Percentiles rank a stretch among this genome's conserved stretches.
phyloP scores from a whole-genome alignment of 345 rosid species.

The Abelmoschus esculentus region DNA sequence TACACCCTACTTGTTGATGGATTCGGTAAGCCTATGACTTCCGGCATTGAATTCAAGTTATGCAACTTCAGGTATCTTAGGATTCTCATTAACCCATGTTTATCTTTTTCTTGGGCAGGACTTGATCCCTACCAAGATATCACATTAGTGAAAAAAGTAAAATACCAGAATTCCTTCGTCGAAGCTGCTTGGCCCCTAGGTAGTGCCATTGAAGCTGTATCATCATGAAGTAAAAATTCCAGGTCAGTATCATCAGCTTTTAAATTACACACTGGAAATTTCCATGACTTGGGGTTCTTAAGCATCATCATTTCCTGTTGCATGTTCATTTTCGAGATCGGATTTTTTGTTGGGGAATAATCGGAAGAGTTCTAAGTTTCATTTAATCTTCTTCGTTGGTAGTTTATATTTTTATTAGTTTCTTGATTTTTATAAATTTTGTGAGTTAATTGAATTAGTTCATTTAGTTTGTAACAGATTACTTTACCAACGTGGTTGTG shows the following conservation, averaged over 20 bases:
- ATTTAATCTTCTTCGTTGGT: slow-evolving; percentile 31
- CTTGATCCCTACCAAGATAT: slow-evolving; percentile 69
- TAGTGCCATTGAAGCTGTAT: slow-evolving; percentile 91
- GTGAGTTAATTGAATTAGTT: slow-evolving; percentile 3
- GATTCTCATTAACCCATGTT: background rate
- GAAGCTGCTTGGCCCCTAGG: slow-evolving; percentile 99
- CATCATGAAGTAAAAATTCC: slow-evolving; percentile 26
- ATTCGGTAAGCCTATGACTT: slow-evolving; percentile 47
- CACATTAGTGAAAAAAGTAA: slow-evolving; percentile 73
- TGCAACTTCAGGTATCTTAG: background rate
- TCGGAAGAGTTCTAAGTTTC: background rate
- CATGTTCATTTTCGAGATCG: background rate
- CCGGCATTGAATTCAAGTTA: background rate
- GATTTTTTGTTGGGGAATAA: slow-evolving; percentile 26
- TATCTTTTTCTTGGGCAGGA: slow-evolving; percentile 27
- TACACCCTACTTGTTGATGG: slow-evolving; percentile 76
- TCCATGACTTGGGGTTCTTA: background rate
- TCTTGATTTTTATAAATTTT: slow-evolving; percentile 15
- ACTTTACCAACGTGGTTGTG: background rate
- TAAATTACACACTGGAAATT: background rate
- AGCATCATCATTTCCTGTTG: background rate
- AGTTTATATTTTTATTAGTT: slow-evolving; percentile 7
- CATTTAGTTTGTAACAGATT: background rate
- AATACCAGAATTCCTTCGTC: slow-evolving; percentile 52
- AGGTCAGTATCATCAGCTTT: background rate